These are phyloP conservation scores for Combretum micranthum DNA, from an alignment of 345 rosid genomes.

Conservation along the genomic window DNA sequence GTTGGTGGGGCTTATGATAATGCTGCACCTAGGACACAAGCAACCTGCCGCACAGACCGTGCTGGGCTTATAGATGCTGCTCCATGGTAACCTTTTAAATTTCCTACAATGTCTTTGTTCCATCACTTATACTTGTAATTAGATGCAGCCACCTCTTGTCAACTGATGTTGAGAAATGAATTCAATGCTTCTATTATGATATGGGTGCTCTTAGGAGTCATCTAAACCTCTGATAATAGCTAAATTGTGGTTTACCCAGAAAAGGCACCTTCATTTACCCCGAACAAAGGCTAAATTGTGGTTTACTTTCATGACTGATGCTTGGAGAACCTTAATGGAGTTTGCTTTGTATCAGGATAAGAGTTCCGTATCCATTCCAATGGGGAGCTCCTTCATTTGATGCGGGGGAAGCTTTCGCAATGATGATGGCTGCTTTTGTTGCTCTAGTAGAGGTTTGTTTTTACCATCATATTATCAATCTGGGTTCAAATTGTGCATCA, in stretches of 20 bases:
- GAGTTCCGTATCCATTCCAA: constrained; percentile 98
- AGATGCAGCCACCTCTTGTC: neutral
- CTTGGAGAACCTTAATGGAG: constrained; percentile 1
- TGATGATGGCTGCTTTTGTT: constrained; percentile 99
- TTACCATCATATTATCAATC: neutral
- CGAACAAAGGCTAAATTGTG: no score
- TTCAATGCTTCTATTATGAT: no score
- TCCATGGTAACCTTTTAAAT: constrained; percentile 60
- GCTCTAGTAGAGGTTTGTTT: constrained; percentile 89
- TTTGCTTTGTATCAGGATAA: constrained; percentile 65
- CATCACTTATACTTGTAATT: neutral
- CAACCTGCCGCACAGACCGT: constrained; percentile 88
- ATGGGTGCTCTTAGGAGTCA: no score
- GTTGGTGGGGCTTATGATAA: constrained; percentile 93
- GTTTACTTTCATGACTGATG: no score
- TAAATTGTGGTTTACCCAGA: no score
- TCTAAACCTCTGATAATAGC: no score
- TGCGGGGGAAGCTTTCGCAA: constrained; percentile 99
- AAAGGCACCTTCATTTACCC: no score
- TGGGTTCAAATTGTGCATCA: neutral
- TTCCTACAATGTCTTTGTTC: constrained; percentile 8
- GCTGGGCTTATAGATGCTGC: constrained; percentile 86
- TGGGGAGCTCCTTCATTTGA: constrained; percentile 99
- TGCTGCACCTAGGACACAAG: constrained; percentile 58
- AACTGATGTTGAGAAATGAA: no score